These are phyloP conservation scores for Hymenoscyphus repandus DNA, from an alignment of 2,329 filamentous ascomycete genomes.

Conservation along the genomic window DNA sequence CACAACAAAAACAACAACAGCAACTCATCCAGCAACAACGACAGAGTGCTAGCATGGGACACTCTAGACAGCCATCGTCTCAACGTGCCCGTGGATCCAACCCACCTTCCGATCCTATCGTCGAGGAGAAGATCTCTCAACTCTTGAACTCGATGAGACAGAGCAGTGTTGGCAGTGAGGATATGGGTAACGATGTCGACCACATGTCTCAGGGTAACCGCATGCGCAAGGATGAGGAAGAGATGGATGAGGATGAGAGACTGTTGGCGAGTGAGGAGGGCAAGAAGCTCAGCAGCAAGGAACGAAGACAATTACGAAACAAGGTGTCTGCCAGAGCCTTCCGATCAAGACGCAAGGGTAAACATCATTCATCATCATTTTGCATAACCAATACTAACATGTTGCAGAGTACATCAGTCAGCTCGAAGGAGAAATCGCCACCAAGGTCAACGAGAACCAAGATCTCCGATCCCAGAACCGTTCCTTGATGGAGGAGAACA, in stretches of 20 bases:
- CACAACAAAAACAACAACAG: slow-evolving; percentile 63
- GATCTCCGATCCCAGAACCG: slow-evolving; percentile 78
- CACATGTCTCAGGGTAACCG: slow-evolving; percentile 63
- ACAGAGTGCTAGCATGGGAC: slow-evolving; percentile 30
- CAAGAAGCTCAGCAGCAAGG: slow-evolving; percentile 98
- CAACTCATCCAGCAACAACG: slow-evolving; percentile 56
- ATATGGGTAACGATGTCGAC: slow-evolving; percentile 41
- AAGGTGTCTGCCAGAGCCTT: slow-evolving; percentile 98
- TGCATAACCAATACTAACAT: slow-evolving; percentile 42
- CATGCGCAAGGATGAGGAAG: slow-evolving; percentile 88
- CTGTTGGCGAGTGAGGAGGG: slow-evolving; percentile 94
- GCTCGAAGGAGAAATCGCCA: slow-evolving; percentile 82
- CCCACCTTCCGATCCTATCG: slow-evolving; percentile 56
- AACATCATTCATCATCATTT: slow-evolving; percentile 29
- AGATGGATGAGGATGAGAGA: slow-evolving; percentile 97
- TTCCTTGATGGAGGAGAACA: slow-evolving; percentile 78
- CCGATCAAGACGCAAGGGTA: slow-evolving; percentile 97
- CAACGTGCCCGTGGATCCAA: slow-evolving; percentile 31
- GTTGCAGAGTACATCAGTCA: slow-evolving; percentile 89
- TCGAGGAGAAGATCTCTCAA: slow-evolving; percentile 91
- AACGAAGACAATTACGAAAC: slow-evolving; percentile 93
- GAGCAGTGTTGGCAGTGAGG: slow-evolving; percentile 52
- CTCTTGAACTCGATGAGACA: slow-evolving; percentile 85
- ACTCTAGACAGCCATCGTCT: slow-evolving; percentile 38
- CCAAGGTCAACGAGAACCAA: slow-evolving; percentile 76